These are phyloP conservation scores for Fusarium keratoplasticum DNA, from an alignment of 2,329 filamentous ascomycete genomes.

Conservation along the genomic window DNA sequence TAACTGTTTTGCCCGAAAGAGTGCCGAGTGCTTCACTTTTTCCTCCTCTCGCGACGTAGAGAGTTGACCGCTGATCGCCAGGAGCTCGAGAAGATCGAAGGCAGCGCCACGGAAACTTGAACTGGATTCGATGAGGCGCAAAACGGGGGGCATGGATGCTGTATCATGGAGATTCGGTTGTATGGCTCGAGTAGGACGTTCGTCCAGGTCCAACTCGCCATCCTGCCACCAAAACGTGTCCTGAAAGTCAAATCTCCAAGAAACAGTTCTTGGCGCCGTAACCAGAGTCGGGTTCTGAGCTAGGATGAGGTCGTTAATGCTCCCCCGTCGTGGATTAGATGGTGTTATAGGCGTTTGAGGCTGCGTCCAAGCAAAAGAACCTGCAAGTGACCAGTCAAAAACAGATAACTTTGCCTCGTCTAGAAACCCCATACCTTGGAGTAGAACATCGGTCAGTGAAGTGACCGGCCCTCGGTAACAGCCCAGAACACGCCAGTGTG, in stretches of 20 bases:
- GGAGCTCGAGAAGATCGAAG: conserved; percentile 65
- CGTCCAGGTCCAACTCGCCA: conserved; percentile 53
- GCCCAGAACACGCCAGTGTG: conserved; percentile 62
- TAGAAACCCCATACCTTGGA: conserved; percentile 57
- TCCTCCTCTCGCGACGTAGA: conserved; percentile 62
- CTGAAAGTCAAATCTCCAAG: conserved; percentile 62
- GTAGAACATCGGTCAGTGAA: conserved; percentile 60
- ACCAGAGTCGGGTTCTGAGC: conserved; percentile 57
- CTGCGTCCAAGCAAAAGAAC: conserved; percentile 60
- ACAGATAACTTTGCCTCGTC: neutral
- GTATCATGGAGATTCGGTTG: conserved; percentile 36
- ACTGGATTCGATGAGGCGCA: conserved; percentile 63
- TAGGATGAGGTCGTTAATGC: conserved; percentile 65
- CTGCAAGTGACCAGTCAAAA: conserved; percentile 46
- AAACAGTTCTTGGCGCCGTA: conserved; percentile 56
- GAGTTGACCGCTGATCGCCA: conserved; percentile 62
- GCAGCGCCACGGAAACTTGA: conserved; percentile 61
- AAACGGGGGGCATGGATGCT: conserved; percentile 59
- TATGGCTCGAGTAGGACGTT: conserved; percentile 29
- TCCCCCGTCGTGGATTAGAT: conserved; percentile 60
- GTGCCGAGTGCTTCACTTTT: conserved; percentile 59
- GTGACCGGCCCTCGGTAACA: conserved; percentile 63
- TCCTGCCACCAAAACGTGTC: conserved; percentile 71
- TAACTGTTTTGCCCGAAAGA: conserved; percentile 66
- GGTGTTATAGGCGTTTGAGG: conserved; percentile 63